Conservation (phyloP, 805 yeast genomes). For the Myxozyma geophila region DNA sequence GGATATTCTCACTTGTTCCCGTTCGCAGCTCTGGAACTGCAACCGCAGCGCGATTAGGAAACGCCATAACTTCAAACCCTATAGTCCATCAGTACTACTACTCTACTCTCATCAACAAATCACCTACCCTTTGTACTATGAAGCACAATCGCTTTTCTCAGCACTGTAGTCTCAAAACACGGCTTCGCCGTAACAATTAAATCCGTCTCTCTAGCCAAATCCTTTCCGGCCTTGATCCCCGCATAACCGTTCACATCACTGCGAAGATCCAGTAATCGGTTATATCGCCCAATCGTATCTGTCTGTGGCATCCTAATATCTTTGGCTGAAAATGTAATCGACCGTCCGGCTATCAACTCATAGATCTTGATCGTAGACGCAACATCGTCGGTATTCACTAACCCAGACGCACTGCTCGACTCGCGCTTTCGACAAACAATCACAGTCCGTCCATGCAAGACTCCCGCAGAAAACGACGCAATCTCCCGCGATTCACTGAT, state of each 20-base stretch:
- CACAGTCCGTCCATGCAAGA: conserved; percentile 26
- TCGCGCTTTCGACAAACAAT: conserved; percentile 56
- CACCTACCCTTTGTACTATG: conserved; percentile 62
- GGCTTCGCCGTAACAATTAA: conserved; percentile 60
- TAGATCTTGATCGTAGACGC: conserved; percentile 62
- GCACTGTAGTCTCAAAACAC: conserved; percentile 62
- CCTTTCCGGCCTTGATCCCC: conserved; percentile 31
- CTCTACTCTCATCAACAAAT: background rate
- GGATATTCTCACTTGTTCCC: background rate
- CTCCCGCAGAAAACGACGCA: conserved; percentile 66
- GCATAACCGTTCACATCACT: conserved; percentile 8
- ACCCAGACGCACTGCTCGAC: conserved; percentile 54
- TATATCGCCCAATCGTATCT: background rate
- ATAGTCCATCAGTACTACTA: background rate
- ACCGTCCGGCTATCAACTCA: conserved; percentile 55
- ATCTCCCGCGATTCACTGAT: conserved; percentile 50
- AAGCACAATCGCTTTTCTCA: conserved; percentile 68
- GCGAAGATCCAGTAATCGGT: conserved; percentile 6
- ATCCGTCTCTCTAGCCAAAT: conserved; percentile 52
- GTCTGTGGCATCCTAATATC: background rate
- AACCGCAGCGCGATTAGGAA: conserved; percentile 39
- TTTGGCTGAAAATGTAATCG: background rate
- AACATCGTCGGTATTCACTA: conserved; percentile 47
- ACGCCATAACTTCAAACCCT: conserved; percentile 60
- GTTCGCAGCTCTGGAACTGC: conserved; percentile 8